Evolutionary conservation across 208 protist genomes (phyloP).

Genomic region (Crithidia bombi): DNA sequence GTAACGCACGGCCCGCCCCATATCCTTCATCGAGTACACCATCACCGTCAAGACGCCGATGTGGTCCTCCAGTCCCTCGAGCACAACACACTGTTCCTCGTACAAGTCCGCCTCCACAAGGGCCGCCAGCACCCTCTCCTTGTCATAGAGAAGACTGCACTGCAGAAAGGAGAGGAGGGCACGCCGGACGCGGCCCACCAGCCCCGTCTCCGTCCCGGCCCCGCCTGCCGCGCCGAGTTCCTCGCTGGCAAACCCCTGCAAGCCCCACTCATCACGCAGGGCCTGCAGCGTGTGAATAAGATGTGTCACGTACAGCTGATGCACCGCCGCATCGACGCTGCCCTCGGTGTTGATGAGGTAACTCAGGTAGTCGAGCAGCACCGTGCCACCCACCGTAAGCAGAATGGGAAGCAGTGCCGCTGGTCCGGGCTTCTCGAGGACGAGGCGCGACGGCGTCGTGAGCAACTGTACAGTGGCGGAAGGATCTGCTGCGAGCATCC

Average conservation of each 20-base stretch:
- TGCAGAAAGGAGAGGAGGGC: conserved; percentile 46
- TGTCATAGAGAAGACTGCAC: conserved; percentile 41
- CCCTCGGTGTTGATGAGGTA: conserved; percentile 28
- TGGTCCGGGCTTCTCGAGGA: neutral
- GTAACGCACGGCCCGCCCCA: conserved; percentile 46
- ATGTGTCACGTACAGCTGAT: conserved; percentile 47
- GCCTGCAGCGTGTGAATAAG: conserved; percentile 35
- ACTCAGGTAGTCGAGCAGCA: conserved; percentile 35
- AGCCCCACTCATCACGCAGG: conserved; percentile 25
- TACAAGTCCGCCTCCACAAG: conserved; percentile 34
- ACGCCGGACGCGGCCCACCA: conserved; percentile 44
- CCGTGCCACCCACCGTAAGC: conserved; percentile 22
- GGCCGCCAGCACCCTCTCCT: conserved; percentile 36
- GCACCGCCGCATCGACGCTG: conserved; percentile 29
- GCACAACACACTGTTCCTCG: conserved; percentile 53
- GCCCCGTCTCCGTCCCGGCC: conserved; percentile 43
- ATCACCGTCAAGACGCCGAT: conserved; percentile 42
- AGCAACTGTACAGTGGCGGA: conserved; percentile 15
- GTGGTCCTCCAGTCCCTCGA: conserved; percentile 47
- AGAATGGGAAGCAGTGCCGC: conserved; percentile 20
- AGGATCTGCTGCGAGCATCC: conserved; percentile 43
- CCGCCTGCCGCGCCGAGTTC: conserved; percentile 21
- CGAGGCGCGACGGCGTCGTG: conserved; percentile 17
- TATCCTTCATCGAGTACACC: conserved; percentile 54
- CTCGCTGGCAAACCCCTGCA: conserved; percentile 22